phyloP scores from a whole-genome alignment of 345 rosid genomes.

The rapeseed (Brassica napus) region DNA sequence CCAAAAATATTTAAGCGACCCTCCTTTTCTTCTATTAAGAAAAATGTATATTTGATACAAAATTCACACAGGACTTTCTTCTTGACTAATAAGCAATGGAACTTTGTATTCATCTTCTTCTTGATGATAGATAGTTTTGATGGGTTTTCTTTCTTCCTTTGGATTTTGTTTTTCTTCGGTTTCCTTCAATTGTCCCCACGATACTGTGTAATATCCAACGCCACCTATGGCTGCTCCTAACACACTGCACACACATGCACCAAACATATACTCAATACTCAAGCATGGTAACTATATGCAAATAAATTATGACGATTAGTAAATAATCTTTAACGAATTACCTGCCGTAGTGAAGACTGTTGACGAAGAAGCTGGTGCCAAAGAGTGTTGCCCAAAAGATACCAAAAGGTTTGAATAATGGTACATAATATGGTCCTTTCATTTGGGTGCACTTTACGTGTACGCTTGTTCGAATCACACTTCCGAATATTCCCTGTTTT shows the following conservation, averaged over 20 bases:
- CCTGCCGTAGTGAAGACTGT: slow-evolving; percentile 84
- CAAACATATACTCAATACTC: neutral
- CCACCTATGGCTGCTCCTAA: slow-evolving; percentile 66
- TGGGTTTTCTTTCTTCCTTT: slow-evolving; percentile 19
- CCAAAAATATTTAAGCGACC: slow-evolving; percentile 18
- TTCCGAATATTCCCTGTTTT: slow-evolving; percentile 59
- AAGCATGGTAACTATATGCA: neutral
- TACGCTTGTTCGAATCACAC: slow-evolving; percentile 60
- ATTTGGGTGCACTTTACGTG: slow-evolving; percentile 48
- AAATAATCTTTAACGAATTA: slow-evolving; percentile 15
- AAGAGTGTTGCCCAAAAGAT: slow-evolving; percentile 63
- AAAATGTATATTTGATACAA: neutral
- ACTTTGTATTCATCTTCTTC: slow-evolving; percentile 37
- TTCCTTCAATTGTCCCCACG: slow-evolving; percentile 64
- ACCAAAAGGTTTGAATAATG: slow-evolving; percentile 81
- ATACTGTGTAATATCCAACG: slow-evolving; percentile 54
- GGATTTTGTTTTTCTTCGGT: slow-evolving; percentile 37
- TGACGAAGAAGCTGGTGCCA: slow-evolving; percentile 64
- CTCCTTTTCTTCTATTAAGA: slow-evolving; percentile 15
- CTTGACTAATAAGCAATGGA: slow-evolving; percentile 55
- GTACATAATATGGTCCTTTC: slow-evolving; percentile 70
- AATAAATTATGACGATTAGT: neutral
- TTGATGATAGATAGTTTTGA: slow-evolving; percentile 30
- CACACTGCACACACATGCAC: slow-evolving; percentile 45
- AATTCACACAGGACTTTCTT: slow-evolving; percentile 39